Evolutionary conservation across 192 early-diverging fungal genomes (phyloP).

Genomic region (Coemansia sp.): DNA sequence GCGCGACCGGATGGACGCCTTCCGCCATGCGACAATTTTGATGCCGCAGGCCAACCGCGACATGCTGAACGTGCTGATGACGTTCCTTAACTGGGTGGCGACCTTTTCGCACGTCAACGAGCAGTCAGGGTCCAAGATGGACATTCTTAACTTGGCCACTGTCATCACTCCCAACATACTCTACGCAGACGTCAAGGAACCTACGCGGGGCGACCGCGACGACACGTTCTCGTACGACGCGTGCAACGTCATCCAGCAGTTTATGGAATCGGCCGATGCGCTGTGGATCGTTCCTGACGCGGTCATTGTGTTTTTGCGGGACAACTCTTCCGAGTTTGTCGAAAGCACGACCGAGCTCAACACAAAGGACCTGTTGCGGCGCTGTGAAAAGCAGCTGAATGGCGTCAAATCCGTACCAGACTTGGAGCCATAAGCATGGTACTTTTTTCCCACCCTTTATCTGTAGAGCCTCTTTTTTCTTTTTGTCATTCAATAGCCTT

Average conservation of each 20-base stretch:
- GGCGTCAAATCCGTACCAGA: slow-evolving; percentile 4
- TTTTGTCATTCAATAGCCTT: neutral
- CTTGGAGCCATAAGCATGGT: neutral
- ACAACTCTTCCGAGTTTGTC: slow-evolving; percentile 42
- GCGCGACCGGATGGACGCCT: slow-evolving; percentile 58
- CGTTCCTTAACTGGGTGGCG: slow-evolving; percentile 86
- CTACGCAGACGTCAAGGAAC: slow-evolving; percentile 80
- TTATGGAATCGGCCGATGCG: slow-evolving; percentile 63
- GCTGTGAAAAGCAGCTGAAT: slow-evolving; percentile 37
- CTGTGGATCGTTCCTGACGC: slow-evolving; percentile 63
- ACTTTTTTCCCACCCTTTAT: neutral
- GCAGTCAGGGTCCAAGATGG: slow-evolving; percentile 88
- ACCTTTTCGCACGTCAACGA: slow-evolving; percentile 66
- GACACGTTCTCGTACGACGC: slow-evolving; percentile 62
- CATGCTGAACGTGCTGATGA: slow-evolving; percentile 84
- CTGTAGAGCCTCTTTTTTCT: slow-evolving; percentile 6
- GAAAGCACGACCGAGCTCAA: slow-evolving; percentile 45
- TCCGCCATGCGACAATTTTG: slow-evolving; percentile 81
- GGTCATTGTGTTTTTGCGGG: slow-evolving; percentile 37
- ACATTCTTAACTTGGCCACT: slow-evolving; percentile 84
- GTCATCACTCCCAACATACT: slow-evolving; percentile 94
- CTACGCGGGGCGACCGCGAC: slow-evolving; percentile 68
- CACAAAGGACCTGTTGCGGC: slow-evolving; percentile 50
- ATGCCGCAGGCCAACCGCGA: slow-evolving; percentile 90
- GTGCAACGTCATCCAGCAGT: slow-evolving; percentile 64